Evolutionary conservation across 2,329 filamentous ascomycete species (phyloP).

Genomic region (Fusarium kyushuense): DNA sequence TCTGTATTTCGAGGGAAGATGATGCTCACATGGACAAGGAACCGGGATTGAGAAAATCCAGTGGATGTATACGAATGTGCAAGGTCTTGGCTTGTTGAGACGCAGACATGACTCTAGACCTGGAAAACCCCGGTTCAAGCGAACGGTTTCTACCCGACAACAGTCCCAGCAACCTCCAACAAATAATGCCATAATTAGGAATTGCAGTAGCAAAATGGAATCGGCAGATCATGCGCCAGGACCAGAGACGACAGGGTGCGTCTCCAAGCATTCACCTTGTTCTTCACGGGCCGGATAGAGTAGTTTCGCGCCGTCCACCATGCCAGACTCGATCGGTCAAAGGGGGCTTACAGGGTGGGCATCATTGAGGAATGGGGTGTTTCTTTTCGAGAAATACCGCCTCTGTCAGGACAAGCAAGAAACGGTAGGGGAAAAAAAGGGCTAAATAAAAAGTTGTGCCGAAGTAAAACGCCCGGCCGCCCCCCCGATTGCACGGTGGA

Average conservation of each 20-base stretch:
- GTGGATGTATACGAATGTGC: no score
- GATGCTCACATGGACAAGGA: no score
- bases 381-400: not conserved
- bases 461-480: not conserved
- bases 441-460: not conserved
- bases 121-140: no score
- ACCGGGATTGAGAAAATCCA: no score
- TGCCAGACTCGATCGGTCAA: not conserved
- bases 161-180: no score
- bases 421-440: not conserved
- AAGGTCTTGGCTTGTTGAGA: no score
- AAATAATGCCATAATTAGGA: no score
- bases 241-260: not conserved
- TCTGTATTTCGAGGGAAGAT: no score
- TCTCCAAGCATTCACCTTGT: not conserved
- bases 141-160: no score
- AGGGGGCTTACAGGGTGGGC: not conserved
- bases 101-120: no score
- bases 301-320: not conserved
- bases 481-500: not conserved
- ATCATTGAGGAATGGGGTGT: no score
- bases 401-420: not conserved
- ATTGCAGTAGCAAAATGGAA: not conserved
- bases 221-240: not conserved
- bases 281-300: not conserved